Evolutionary conservation across 805 yeast genomes (phyloP).

Genomic region (Wickerhamiella bombiphila): DNA sequence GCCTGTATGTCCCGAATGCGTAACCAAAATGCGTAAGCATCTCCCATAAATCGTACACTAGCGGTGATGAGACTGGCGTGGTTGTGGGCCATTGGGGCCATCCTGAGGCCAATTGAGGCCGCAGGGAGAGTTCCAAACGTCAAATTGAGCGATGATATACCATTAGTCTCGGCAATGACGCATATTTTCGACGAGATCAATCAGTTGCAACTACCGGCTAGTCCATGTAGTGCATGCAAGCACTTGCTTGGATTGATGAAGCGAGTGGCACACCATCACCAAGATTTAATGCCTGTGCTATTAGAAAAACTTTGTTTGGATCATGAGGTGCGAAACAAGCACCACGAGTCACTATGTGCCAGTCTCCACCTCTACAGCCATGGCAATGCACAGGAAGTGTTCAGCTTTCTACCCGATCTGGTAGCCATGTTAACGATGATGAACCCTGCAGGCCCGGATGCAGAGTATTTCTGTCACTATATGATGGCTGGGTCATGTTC

Average conservation of each 20-base stretch:
- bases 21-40: no score
- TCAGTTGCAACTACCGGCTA: constrained; percentile 9
- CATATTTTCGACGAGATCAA: constrained; percentile 7
- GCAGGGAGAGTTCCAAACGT: no score
- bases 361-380: constrained; percentile 8
- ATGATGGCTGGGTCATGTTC: constrained; percentile 35
- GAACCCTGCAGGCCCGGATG: constrained; percentile 40
- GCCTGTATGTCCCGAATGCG: no score
- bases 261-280: constrained; percentile 1
- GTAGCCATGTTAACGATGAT: constrained; percentile 36
- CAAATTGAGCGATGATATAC: not conserved
- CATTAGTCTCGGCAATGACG: not conserved
- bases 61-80: no score
- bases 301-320: not conserved
- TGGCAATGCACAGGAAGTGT: constrained; percentile 5
- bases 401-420: constrained; percentile 27
- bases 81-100: no score
- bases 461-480: constrained; percentile 47
- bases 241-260: constrained; percentile 5
- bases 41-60: no score
- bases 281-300: constrained; percentile 2
- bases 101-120: no score
- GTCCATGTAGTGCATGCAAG: constrained; percentile 16
- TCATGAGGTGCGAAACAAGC: not conserved
- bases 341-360: constrained; percentile 7